Evolutionary conservation across 495 filamentous ascomycete genomes (phyloP), one percentile per base, ranked within the genome.

Genomic region (Penicillium macrosclerotiorum): DNA sequence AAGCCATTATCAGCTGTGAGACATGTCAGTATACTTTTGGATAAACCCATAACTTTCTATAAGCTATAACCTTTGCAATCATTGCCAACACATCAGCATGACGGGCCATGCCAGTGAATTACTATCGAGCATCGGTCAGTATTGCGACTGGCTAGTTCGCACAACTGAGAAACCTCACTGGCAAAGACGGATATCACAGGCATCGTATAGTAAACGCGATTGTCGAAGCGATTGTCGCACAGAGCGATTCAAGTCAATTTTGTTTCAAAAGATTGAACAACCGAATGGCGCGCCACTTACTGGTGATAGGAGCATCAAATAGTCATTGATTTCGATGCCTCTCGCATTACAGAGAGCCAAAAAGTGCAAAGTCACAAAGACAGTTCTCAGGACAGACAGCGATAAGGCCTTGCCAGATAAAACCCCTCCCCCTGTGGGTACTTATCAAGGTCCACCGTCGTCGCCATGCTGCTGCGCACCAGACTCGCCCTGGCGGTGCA

Each of bases 71-170:
- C 42, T 54, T 54, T 18, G 33, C 33, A 20, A 57, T 47, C 14
- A 31, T n/a, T 3, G 49, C 33, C 2, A 57, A 24, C 14, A 19
- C 23, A n/a, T 23, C 27, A 1, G 54, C 37, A 26, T 49, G 45
- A 8, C 39, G 24, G 3, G 37, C 54, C 54, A 57, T 43, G 18
- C 54, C 49, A 49, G 8, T 49, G 18, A 20, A 52, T 52, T 42
- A 49, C 54, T 57, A 27, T 24, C 2, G 2, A 26, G 17, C 4
- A 14, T 45, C n/a, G 6, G 8, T 25, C 19, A 35, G n/a, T 4
- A 8, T 8, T 17, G 22, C 5, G 8, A 19, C 4, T 1, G 12
- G 16, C 6, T 18, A 16, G 11, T 7, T 5, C 8, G 11, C 5
- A 18, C 35, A 23, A 1, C 8, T 18, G 11, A 12, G 18, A 8